Percentiles rank a stretch among this genome's conserved stretches.
Evolutionary conservation across 2,329 filamentous ascomycete species (phyloP).

Genomic region (Coleophoma crateriformis): DNA sequence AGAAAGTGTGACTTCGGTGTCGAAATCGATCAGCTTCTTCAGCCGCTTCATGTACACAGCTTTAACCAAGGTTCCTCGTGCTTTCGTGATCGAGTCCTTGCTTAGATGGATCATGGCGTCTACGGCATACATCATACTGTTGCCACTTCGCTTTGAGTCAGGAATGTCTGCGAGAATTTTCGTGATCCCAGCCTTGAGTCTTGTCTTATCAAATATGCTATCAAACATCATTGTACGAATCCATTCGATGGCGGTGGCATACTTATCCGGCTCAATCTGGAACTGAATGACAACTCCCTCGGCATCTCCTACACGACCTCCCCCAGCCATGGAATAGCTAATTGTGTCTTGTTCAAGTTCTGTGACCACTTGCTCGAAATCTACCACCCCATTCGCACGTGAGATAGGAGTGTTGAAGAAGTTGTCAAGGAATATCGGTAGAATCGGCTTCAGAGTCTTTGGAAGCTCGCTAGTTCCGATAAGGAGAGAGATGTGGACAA

Average conservation of each 20-base stretch:
- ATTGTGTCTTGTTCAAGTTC: slow-evolving; percentile 89
- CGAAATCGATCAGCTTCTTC: slow-evolving; percentile 71
- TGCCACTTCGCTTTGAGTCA: slow-evolving; percentile 82
- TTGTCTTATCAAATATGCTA: slow-evolving; percentile 73
- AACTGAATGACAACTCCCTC: slow-evolving; percentile 81
- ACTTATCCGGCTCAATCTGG: slow-evolving; percentile 84
- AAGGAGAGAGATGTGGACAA: slow-evolving; percentile 78
- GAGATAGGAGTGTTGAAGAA: slow-evolving; percentile 91
- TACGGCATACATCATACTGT: slow-evolving; percentile 57
- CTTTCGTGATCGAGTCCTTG: slow-evolving; percentile 69
- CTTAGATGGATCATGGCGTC: slow-evolving; percentile 77
- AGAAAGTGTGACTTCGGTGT: slow-evolving; percentile 68
- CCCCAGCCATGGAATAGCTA: slow-evolving; percentile 69
- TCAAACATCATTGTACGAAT: slow-evolving; percentile 82
- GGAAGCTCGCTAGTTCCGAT: slow-evolving; percentile 75
- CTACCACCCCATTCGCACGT: slow-evolving; percentile 68
- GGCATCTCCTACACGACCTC: slow-evolving; percentile 64
- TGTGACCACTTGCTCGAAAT: slow-evolving; percentile 89
- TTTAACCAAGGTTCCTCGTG: slow-evolving; percentile 78
- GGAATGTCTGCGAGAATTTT: slow-evolving; percentile 90
- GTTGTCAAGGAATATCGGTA: slow-evolving; percentile 81
- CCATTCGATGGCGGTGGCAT: slow-evolving; percentile 76
- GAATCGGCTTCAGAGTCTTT: slow-evolving; percentile 75
- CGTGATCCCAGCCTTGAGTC: slow-evolving; percentile 59
- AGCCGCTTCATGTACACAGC: slow-evolving; percentile 82